Evolutionary conservation across 2,329 filamentous ascomycete genomes (phyloP).

Genomic region (Monosporascus sp.): DNA sequence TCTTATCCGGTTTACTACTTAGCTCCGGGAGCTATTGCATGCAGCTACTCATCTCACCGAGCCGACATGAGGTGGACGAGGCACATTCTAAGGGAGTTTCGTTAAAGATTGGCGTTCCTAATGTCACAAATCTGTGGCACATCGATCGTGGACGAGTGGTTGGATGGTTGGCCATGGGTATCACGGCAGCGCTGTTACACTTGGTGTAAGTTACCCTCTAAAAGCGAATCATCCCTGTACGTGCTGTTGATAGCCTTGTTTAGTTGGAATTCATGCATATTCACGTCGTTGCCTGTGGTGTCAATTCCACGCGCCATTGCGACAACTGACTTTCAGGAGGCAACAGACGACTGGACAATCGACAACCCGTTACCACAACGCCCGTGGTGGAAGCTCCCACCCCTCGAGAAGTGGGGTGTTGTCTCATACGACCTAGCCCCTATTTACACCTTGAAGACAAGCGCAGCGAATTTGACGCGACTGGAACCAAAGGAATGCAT

Average conservation of each 20-base stretch:
- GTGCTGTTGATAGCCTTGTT: not conserved
- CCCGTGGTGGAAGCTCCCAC: too few species aligned
- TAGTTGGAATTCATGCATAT: conserved; percentile 5
- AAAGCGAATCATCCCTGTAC: not conserved
- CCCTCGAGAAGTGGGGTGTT: too few species aligned
- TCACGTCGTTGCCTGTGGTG: conserved; percentile 1
- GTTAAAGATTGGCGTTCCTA: conserved; percentile 2
- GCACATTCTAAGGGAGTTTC: not conserved
- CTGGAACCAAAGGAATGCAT: not conserved
- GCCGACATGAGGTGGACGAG: conserved; percentile 3
- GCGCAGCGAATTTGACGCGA: not conserved
- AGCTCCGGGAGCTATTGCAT: conserved; percentile 4
- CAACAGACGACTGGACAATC: not conserved
- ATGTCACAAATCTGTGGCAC: conserved; percentile 2
- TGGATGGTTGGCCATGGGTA: conserved; percentile 1
- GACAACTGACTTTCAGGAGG: conserved; percentile 1
- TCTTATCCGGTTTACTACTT: conserved; percentile 1
- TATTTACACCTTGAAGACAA: not conserved
- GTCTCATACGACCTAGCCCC: too few species aligned
- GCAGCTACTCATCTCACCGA: conserved; percentile 3
- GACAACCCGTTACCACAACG: not conserved
- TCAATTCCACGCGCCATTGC: not conserved
- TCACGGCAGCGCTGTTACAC: conserved; percentile 1
- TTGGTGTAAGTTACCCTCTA: conserved; percentile 1
- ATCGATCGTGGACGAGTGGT: not conserved